A percentile compares a stretch with the other conserved stretches of the same genome.
phyloP scores from a whole-genome alignment of 2,329 filamentous ascomycete species.

The Diaporthe humulicola region DNA sequence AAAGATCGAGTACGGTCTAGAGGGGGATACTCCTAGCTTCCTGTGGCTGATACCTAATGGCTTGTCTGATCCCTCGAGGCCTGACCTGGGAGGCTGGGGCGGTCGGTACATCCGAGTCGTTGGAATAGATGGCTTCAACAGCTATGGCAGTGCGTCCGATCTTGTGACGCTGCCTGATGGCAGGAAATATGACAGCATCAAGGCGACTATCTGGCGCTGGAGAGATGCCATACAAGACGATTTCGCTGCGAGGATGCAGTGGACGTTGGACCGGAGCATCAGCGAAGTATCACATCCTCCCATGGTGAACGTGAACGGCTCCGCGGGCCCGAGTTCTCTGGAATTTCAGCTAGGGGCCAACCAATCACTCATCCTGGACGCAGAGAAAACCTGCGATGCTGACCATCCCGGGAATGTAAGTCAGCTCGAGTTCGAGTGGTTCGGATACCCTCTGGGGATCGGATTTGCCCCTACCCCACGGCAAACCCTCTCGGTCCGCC shows the following conservation, averaged over 20 bases:
- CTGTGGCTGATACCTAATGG: background rate
- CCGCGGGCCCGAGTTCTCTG: background rate
- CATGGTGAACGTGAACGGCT: background rate
- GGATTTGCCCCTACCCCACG: background rate
- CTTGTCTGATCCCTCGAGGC: background rate
- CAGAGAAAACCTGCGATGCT: background rate
- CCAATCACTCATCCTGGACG: background rate
- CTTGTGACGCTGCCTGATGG: background rate
- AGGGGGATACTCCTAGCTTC: background rate
- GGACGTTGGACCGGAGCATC: background rate
- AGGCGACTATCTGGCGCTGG: background rate
- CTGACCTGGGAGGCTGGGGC: background rate
- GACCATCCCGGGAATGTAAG: background rate
- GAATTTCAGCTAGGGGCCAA: background rate
- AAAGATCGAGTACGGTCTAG: background rate
- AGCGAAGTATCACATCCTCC: background rate
- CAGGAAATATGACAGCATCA: background rate
- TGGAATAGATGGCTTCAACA: background rate
- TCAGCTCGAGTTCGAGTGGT: background rate
- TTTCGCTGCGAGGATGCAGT: slow-evolving; percentile 1
- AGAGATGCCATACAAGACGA: background rate
- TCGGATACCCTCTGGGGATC: background rate
- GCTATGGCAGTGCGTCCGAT: background rate
- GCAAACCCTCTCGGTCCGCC: background rate
- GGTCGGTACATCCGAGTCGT: background rate